These are phyloP conservation scores for Fusarium redolens DNA, from an alignment of 2,329 filamentous ascomycete genomes.

Conservation along the genomic window DNA sequence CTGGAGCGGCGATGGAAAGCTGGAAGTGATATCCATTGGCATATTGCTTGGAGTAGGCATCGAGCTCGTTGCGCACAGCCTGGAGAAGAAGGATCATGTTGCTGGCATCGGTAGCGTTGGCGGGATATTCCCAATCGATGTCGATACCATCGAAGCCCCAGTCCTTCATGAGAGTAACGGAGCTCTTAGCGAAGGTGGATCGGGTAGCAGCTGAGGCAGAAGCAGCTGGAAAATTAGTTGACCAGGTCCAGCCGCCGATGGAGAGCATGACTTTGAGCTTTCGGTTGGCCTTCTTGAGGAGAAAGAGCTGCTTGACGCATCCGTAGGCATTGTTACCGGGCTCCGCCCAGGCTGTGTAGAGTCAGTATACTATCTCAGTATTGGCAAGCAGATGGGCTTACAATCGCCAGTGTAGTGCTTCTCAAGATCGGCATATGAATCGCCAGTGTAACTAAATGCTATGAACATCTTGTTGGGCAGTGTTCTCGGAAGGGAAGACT, in stretches of 20 bases:
- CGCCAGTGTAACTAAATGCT: background rate
- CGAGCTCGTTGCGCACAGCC: constrained; percentile 56
- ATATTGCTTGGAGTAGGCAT: constrained; percentile 57
- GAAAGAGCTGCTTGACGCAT: constrained; percentile 78
- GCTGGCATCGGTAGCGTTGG: constrained; percentile 50
- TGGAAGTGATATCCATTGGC: constrained; percentile 58
- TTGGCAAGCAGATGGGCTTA: background rate
- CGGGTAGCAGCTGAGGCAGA: constrained; percentile 68
- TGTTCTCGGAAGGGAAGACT: too few relatives aligned
- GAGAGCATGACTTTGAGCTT: constrained; percentile 80
- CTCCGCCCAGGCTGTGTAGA: constrained; percentile 58
- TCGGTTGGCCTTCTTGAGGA: constrained; percentile 80
- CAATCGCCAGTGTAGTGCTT: constrained; percentile 36
- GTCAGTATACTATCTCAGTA: background rate
- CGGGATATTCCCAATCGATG: constrained; percentile 53
- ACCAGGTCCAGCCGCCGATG: constrained; percentile 88
- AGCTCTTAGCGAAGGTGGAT: constrained; percentile 74
- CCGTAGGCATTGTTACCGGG: constrained; percentile 78
- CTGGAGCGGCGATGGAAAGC: constrained; percentile 63
- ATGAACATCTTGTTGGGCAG: too few relatives aligned
- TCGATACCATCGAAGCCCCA: constrained; percentile 67
- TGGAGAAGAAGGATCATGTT: constrained; percentile 57
- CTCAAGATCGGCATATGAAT: constrained; percentile 34
- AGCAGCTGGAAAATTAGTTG: constrained; percentile 75
- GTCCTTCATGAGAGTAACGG: constrained; percentile 77